Evolutionary conservation across 208 protist genomes (phyloP), one percentile per base, ranked within the genome.

Genomic region (Leishmania tropica): DNA sequence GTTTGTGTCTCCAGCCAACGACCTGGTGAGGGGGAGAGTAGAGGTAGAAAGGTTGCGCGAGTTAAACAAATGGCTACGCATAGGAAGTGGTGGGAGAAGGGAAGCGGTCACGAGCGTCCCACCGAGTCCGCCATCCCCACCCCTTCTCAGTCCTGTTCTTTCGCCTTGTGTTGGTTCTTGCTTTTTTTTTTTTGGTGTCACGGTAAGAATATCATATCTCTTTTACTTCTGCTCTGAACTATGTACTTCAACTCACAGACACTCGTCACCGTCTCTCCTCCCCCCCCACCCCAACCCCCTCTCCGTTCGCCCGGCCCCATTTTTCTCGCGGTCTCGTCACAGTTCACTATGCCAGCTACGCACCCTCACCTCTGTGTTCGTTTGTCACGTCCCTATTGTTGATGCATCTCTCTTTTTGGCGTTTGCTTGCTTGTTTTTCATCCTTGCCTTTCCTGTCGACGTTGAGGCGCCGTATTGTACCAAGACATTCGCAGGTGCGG

Each of bases 11-110:
- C 75, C 21, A 31, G 31, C n/a, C 47, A 53, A 48, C 11, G 37
- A 51, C 31, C 67, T 28, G 51, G 3, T 75, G 31, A 19, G 24
- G 31, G 31, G 31, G 40, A 21, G 35, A 31, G 64, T 2, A 37
- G 37, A 54, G 67, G 51, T 75, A 64, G 42, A 28, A 58, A 62
- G 35, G n/a, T 37, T 60, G 35, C 28, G 13, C 28, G n/a, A 42
- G 28, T 21, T 4, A 24, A 17, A 74, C 76, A 48, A 58, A 75
- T 28, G 77, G 37, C 40, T 47, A 37, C 67, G 79, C 71, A 74
- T n/a, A 62, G 64, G 75, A 64, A 54, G 54, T 3, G 10, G 15
- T 54, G 8, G 42, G 35, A 37, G 28, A 64, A 35, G 19, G 35
- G 24, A 21, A 65, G 37, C 19, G 53, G 51, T 58, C 74, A 48